phyloP scores from a whole-genome alignment of 257 asterid genomes.

The Nicotiana knightiana region DNA sequence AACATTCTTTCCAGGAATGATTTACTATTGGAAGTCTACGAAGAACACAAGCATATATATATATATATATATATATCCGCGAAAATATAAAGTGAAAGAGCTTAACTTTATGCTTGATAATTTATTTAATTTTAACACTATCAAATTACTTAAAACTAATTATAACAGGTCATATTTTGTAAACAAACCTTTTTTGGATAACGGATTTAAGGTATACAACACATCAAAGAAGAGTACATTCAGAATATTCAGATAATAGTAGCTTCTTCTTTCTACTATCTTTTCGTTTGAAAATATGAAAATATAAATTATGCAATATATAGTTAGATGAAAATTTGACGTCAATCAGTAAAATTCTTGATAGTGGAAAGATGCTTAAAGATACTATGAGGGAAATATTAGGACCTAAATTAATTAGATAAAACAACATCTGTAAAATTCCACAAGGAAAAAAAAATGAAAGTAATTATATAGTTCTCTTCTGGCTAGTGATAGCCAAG shows the following conservation, averaged over 20 bases:
- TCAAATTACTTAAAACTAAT: too few species aligned
- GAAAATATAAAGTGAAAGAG: too few species aligned
- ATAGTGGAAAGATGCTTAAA: not conserved
- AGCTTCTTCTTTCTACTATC: not conserved
- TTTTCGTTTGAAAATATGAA: not conserved
- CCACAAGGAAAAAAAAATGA: not conserved
- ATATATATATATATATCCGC: too few species aligned
- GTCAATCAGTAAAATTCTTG: not conserved
- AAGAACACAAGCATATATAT: too few species aligned
- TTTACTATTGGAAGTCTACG: too few species aligned
- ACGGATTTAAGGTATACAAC: too few species aligned
- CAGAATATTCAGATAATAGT: not conserved
- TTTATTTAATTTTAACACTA: too few species aligned
- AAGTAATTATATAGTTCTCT: not conserved
- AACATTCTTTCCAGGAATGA: too few species aligned
- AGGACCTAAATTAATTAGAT: not conserved
- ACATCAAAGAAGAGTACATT: not conserved
- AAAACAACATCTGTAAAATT: not conserved
- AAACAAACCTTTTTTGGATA: too few species aligned
- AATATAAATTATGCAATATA: not conserved
- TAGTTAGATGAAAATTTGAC: not conserved
- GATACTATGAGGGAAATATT: not conserved
- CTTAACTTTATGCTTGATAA: too few species aligned
- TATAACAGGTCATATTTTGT: too few species aligned
- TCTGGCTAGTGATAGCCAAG: slow-evolving; percentile 24